phyloP scores from a whole-genome alignment of 805 yeast genomes.

The Pichia cabralensis region DNA sequence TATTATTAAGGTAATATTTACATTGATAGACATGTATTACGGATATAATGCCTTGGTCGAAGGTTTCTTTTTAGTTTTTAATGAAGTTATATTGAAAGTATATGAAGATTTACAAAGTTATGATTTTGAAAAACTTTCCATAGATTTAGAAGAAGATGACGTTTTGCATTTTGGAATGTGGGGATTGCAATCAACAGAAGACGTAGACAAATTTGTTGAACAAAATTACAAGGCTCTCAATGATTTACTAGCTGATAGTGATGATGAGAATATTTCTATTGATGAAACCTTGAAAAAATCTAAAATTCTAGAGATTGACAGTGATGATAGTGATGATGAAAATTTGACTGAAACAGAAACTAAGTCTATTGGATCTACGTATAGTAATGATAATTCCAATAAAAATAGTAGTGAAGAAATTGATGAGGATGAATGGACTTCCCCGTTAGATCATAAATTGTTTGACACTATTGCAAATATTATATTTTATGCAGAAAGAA shows the following conservation, averaged over 20 bases:
- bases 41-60: constrained; percentile 66
- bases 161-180: constrained; percentile 37
- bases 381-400: constrained; percentile 9
- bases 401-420: constrained; percentile 12
- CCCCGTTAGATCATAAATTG: constrained; percentile 52
- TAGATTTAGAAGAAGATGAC: constrained; percentile 16
- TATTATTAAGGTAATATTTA: constrained; percentile 57
- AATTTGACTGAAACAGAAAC: too few species aligned
- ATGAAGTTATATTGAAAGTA: constrained; percentile 44
- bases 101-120: constrained; percentile 26
- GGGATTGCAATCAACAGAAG: constrained; percentile 42
- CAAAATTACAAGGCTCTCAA: constrained; percentile 23
- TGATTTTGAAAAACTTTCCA: constrained; percentile 18
- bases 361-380: constrained; percentile 14
- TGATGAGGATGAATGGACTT: constrained; percentile 44
- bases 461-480: constrained; percentile 55
- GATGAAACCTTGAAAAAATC: constrained; percentile 15
- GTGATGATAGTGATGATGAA: constrained; percentile 31
- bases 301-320: constrained; percentile 21
- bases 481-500: constrained; percentile 55
- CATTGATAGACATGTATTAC: constrained; percentile 73
- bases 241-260: constrained; percentile 10
- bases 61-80: constrained; percentile 65
- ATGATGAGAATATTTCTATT: constrained; percentile 9
- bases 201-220: constrained; percentile 36